Evolutionary conservation across 331 rosid species (phyloP), one percentile per base, ranked within the genome.

Genomic region (Quercus tomentella): DNA sequence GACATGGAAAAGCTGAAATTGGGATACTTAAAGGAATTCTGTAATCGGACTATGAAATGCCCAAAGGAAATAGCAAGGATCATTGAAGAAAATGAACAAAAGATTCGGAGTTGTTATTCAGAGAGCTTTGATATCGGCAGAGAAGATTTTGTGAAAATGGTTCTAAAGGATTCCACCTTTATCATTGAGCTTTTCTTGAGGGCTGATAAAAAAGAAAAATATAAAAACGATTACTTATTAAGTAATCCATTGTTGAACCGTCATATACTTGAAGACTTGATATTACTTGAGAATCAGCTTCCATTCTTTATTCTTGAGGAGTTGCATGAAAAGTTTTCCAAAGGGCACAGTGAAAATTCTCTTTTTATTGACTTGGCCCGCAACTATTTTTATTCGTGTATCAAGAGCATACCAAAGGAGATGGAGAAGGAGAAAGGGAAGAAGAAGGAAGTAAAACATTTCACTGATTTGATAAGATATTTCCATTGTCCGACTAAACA

Each of bases 81-180:
- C 23, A 82, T 82, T 12, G 70, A 60, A 54, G 11, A 4, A 2
- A 57, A 69, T 15, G 84, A 76, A 49, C n/a, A 73, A 22, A 20
- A 35, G 1, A 86, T 86, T 1, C 55, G 78, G 8, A 69, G 70
- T 0, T 61, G 76, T 41, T 86, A 86, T 16, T 76, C 82, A 3
- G 81, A 73, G 16, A 2, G 58, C 49, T 26, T 58, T 0, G 0
- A 33, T 14, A 70, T 80, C 2, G 4, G 5, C 0, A 73, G 49
- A 41, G 70, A 77, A 0, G 11, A 61, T 11, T 80, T 79, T n/a
- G 57, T 80, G 25, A 78, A 73, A 20, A 77, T 66, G 37, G 14
- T 82, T 4, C 23, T 77, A 17, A 8, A 81, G 28, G 88, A 85
- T 56, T 30, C 88, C 3, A 82, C 75, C 2, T 86, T 86, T 80